These are phyloP conservation scores for Phanerochaete carnosa DNA, from an alignment of 768 basidiomycete species.

Conservation along the genomic window DNA sequence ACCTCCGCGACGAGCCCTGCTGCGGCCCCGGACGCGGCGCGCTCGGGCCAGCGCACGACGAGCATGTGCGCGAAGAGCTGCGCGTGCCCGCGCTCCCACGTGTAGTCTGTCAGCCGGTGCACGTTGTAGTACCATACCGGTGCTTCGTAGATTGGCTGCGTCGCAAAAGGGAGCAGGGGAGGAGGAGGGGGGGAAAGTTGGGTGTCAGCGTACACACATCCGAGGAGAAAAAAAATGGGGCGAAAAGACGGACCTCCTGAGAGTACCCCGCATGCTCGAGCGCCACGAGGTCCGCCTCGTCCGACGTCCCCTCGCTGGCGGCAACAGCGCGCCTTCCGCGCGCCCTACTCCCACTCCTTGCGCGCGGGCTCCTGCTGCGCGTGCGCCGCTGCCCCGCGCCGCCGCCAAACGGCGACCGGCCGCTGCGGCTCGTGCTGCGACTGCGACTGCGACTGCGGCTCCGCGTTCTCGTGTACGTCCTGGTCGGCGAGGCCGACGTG, in stretches of 20 bases:
- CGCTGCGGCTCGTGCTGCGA: background rate
- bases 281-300: background rate
- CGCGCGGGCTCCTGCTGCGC: background rate
- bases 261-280: background rate
- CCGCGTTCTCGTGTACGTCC: background rate
- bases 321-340: background rate
- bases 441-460: background rate
- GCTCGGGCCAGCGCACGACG: conserved; percentile 2
- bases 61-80: conserved; percentile 6
- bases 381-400: background rate
- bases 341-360: background rate
- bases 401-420: background rate
- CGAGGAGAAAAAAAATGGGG: too few species aligned
- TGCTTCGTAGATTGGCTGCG: background rate
- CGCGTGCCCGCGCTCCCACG: conserved; percentile 5
- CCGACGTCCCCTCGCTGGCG: background rate
- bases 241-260: too few species aligned
- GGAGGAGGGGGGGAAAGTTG: background rate
- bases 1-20: background rate
- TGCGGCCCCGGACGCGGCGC: too few species aligned
- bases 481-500: background rate
- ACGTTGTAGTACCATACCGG: conserved; percentile 12
- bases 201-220: background rate
- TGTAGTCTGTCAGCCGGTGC: conserved; percentile 6
- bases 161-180: too few species aligned